Evolutionary conservation across 371 early-diverging fungal genomes (phyloP), one percentile per base, ranked within the genome.

Genomic region (Zopfochytrium polystomum): DNA sequence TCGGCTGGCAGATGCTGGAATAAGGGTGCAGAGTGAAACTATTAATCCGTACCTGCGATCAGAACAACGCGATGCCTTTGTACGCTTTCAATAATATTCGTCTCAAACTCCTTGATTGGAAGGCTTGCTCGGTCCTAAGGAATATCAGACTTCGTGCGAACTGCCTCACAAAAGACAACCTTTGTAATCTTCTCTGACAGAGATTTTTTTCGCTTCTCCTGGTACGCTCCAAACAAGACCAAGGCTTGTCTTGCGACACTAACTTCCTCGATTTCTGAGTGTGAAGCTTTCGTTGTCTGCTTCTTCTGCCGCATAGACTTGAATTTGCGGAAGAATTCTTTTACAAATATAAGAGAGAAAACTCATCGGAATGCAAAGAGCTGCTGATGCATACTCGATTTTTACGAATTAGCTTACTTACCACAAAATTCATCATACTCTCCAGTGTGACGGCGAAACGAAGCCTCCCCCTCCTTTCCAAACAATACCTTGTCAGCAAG

Each of bases 191-290:
- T 83, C 44, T 70, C 73, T 57, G 70, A 65, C 7, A 79, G 43
- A 1, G 48, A 34, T 1, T 61, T 58, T 31, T 50, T 63, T 56
- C 85, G 83, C 63, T 82, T 84, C 18, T 55, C 53, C 33, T 74
- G 71, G 65, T 78, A 87, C 32, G 84, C 84, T 11, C 75, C 66
- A 58, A 87, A 87, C 3, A 87, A 60, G 1, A 73, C 60, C 9
- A 87, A 43, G 0, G 82, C 80, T 51, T 81, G 75, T 5, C 79
- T 70, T 2, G 83, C 60, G 55, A 78, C 59, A 52, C 70, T 73
- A 5, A 77, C 68, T 62, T 81, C 80, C 29, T 70, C 65, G 35
- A 43, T 35, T 5, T 52, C 29, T 9, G 52, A 22, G 5, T 50
- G 42, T 30, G n/a, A n/a, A n/a, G n/a, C 26, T 15, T 13, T 43